Conservation (phyloP, 805 yeast species). For the Diddensiella caesifluorescens region DNA sequence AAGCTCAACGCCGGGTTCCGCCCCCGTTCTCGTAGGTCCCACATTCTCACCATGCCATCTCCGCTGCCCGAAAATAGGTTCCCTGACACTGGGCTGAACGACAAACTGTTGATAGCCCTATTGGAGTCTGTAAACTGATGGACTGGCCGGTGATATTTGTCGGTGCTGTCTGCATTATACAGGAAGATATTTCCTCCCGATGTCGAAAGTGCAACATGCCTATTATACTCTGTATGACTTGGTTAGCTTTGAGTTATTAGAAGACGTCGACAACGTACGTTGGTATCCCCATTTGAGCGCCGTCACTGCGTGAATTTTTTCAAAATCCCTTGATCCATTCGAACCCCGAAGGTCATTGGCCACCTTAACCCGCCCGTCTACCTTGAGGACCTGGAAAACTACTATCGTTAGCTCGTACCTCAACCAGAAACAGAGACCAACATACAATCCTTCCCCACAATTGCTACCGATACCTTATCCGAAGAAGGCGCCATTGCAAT, state of each 20-base stretch:
- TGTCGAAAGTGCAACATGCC: constrained; percentile 27
- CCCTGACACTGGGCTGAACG: constrained; percentile 62
- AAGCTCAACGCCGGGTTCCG: constrained; percentile 46
- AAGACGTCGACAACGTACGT: constrained; percentile 15
- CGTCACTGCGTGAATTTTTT: constrained; percentile 28
- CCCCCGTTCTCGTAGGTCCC: constrained; percentile 71
- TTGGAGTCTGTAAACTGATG: constrained; percentile 33
- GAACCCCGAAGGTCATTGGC: constrained; percentile 17
- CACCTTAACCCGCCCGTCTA: constrained; percentile 7
- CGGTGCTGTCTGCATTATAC: constrained; percentile 25
- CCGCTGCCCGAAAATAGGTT: constrained; percentile 68
- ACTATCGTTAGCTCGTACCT: constrained; percentile 4
- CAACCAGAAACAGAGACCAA: not conserved
- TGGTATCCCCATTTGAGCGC: constrained; percentile 32
- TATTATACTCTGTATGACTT: constrained; percentile 10
- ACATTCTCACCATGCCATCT: constrained; percentile 69
- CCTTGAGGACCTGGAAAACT: constrained; percentile 21
- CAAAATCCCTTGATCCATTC: constrained; percentile 21
- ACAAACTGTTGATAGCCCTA: constrained; percentile 50
- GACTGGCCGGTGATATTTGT: constrained; percentile 5
- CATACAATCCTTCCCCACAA: constrained; percentile 28
- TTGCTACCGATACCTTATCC: constrained; percentile 23
- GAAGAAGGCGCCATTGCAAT: constrained; percentile 29
- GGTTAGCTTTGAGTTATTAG: not conserved
- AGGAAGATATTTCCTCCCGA: constrained; percentile 32